A percentile compares a stretch with the other conserved stretches of the same genome.
phyloP scores from a whole-genome alignment of 495 filamentous ascomycete species.

The Cercophora sp. region DNA sequence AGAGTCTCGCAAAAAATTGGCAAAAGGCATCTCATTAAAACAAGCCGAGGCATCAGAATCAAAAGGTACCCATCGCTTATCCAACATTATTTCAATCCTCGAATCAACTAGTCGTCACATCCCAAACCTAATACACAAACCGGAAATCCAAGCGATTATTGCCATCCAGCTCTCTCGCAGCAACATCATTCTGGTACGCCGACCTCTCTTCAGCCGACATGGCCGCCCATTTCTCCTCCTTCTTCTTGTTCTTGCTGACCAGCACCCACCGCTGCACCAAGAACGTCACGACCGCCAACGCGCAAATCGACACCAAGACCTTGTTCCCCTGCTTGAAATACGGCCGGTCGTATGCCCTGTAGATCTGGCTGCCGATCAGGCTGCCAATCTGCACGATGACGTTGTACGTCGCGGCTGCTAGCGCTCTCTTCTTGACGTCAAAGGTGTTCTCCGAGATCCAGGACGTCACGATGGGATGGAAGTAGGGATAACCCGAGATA shows the following conservation, averaged over 20 bases:
- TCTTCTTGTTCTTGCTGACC: conserved; percentile 47
- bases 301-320: conserved; percentile 51
- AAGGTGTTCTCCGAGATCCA: conserved; percentile 49
- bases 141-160: conserved; percentile 63
- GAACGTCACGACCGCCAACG: conserved; percentile 49
- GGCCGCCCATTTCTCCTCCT: conserved; percentile 42
- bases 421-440: conserved; percentile 50
- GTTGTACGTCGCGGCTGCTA: conserved; percentile 59
- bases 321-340: conserved; percentile 59
- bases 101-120: neutral
- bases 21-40: too few relatives aligned
- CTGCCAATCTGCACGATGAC: conserved; percentile 61
- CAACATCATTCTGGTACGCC: conserved; percentile 55
- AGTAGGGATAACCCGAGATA: conserved; percentile 37
- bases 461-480: conserved; percentile 40
- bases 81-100: neutral
- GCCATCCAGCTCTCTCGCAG: conserved; percentile 42
- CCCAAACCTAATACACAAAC: conserved; percentile 28
- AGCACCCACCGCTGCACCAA: conserved; percentile 50
- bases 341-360: conserved; percentile 54
- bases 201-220: conserved; percentile 60
- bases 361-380: conserved; percentile 59
- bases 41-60: too few relatives aligned
- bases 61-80: neutral
- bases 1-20: too few relatives aligned